Conservation (phyloP, 164 flowering plant species). For the Tetracentron sinense region DNA sequence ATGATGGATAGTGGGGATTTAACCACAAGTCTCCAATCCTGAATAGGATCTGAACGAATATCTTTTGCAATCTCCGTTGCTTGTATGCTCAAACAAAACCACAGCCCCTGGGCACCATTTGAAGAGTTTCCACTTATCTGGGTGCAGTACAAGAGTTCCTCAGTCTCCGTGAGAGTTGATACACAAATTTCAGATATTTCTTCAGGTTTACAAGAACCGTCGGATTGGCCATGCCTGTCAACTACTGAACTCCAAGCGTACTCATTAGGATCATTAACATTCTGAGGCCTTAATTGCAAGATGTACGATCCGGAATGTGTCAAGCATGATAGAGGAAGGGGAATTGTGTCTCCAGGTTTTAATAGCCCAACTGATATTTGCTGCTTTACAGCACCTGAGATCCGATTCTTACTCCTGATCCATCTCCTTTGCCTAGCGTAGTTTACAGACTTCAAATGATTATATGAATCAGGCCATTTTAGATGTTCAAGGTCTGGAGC, state of each 20-base stretch:
- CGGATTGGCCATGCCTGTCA: slow-evolving; percentile 25
- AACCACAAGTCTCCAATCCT: slow-evolving; percentile 78
- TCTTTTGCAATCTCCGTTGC: slow-evolving; percentile 85
- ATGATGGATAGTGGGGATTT: slow-evolving; percentile 67
- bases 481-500: slow-evolving; percentile 58
- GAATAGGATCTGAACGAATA: slow-evolving; percentile 69
- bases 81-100: slow-evolving; percentile 75
- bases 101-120: slow-evolving; percentile 37
- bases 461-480: slow-evolving; percentile 63
- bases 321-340: slow-evolving; percentile 68
- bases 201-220: slow-evolving; percentile 21
- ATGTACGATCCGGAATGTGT: slow-evolving; percentile 40
- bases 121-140: slow-evolving; percentile 60
- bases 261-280: slow-evolving; percentile 26
- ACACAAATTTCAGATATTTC: slow-evolving; percentile 54
- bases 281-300: slow-evolving; percentile 60
- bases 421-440: slow-evolving; percentile 80
- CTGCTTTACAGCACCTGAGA: slow-evolving; percentile 21
- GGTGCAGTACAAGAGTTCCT: slow-evolving; percentile 62
- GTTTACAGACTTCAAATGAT: slow-evolving; percentile 40
- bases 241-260: slow-evolving; percentile 83
- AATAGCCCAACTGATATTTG: slow-evolving; percentile 56
- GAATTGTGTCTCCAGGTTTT: slow-evolving; percentile 69
- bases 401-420: slow-evolving; percentile 56
- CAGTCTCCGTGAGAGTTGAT: slow-evolving; percentile 60